Evolutionary conservation across 768 basidiomycete species (phyloP), one percentile per base, ranked within the genome.

Genomic region (Saitozyma podzolica): DNA sequence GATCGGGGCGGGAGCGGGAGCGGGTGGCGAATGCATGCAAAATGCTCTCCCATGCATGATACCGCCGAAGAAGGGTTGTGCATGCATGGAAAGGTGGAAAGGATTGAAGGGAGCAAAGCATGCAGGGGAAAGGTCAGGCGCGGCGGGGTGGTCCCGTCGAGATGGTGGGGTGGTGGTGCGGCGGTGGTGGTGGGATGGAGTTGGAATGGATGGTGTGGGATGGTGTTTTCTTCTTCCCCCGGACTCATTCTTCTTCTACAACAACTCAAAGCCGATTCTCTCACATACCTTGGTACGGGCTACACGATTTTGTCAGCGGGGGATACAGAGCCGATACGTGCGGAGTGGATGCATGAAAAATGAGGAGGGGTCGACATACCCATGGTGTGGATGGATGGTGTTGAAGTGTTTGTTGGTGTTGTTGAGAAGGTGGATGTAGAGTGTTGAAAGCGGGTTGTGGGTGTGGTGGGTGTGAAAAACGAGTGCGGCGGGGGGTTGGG

Each of bases 201-300:
- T n/a, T n/a, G 16, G 58, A 13, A 47, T 50, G 42, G 29, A 17
- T 14, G 40, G 40, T 20, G 50, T 54, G 29, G 60, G 16, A 16
- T 40, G 29, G 40, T 53, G 43, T 40, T 54, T 19, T 58, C 50
- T 37, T 63, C 62, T 63, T 60, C 48, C 53, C 42, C 37, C 58
- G 40, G 19, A 37, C 51, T 54, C 65, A 19, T 62, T 52, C 19
- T 29, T 58, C 37, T 45, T 59, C n/a, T 4, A 20, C n/a, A 42
- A 29, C 29, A 2, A 29, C 29, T 29, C 2, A 29, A 29, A 29
- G 29, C 29, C 11, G 37, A 54, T 29, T 17, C 58, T 41, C 52
- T 16, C 11, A 65, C 69, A 67, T 57, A 74, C 72, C 70, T 74
- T 74, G 61, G 72, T 74, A 56, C 72, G 69, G 53, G 72, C 72